Evolutionary conservation across 345 rosid species (phyloP), one percentile per base, ranked within the genome.

Genomic region (Aegle marmelos): DNA sequence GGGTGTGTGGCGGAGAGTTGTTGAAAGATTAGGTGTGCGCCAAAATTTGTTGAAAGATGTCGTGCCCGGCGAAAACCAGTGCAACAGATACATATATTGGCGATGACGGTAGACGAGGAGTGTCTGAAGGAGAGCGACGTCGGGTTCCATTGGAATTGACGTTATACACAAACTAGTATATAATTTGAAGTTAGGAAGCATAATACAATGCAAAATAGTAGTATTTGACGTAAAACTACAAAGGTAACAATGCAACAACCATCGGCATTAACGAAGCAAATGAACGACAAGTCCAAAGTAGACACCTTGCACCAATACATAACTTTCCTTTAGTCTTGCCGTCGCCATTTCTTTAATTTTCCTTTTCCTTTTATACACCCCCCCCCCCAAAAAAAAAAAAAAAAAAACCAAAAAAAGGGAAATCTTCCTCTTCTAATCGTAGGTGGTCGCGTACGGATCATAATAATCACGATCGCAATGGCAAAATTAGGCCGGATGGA

Each of bases 71-170:
- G 3, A 39, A 39, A 39, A 9, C 45, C 45, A 39, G 13, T 39
- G 45, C 45, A 39, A 39, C 13, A 39, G 13, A 9, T 39, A 9
- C 13, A 21, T 65, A 79, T 30, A 94, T 94, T 0, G 98, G 97
- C 13, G 91, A 94, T 27, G 92, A 93, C 76, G 94, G 97, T 11
- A 89, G 84, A 62, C 86, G 97, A 82, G 98, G 97, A 5, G 89
- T 93, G 28, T 88, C 94, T 0, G 91, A 91, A 65, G 92, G 92
- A 33, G 92, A 33, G 91, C 67, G 90, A 28, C 76, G 95, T 39
- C 85, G 98, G 76, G 98, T 95, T 91, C 95, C 0, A 91, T 95
- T 4, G 98, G 97, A 56, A 89, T 86, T 19, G 97, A 93, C 68
- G 93, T 93, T 14, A 91, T 93, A 74, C 98, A 95, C 31, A 91